Conservation (phyloP, 2,329 filamentous ascomycete genomes). For the Talaromyces sp. region DNA sequence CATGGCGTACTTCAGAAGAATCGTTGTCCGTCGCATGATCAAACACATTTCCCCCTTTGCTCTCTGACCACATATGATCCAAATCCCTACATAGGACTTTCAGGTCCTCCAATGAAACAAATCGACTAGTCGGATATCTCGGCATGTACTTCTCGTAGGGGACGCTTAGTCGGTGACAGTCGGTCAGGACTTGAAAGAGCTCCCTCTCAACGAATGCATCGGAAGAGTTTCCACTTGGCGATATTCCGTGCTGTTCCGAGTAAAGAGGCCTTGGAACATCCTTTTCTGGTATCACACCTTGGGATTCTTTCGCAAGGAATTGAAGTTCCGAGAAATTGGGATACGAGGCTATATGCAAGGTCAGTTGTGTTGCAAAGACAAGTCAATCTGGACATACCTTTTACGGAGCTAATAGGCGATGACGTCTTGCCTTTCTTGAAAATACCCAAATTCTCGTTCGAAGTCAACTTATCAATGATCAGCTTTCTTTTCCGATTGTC, state of each 20-base stretch:
- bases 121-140: background rate
- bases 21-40: background rate
- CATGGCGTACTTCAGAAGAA: background rate
- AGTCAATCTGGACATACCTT: conserved; percentile 20
- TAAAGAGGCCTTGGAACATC: background rate
- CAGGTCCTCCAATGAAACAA: conserved; percentile 18
- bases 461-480: conserved; percentile 27
- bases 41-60: background rate
- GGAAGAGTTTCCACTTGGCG: background rate
- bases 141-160: conserved; percentile 16
- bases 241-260: background rate
- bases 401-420: conserved; percentile 28
- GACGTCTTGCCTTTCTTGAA: conserved; percentile 40
- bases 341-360: conserved; percentile 6
- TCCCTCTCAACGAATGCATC: background rate
- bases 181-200: conserved; percentile 2
- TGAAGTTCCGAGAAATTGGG: conserved; percentile 21
- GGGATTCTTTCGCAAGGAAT: conserved; percentile 16
- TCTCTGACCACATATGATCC: background rate
- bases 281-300: background rate
- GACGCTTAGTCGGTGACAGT: conserved; percentile 9
- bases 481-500: background rate
- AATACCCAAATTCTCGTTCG: conserved; percentile 29
- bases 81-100: conserved; percentile 2
- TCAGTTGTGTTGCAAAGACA: background rate